phyloP scores from a whole-genome alignment of 2,329 filamentous ascomycete species.

The Alternaria arborescens region DNA sequence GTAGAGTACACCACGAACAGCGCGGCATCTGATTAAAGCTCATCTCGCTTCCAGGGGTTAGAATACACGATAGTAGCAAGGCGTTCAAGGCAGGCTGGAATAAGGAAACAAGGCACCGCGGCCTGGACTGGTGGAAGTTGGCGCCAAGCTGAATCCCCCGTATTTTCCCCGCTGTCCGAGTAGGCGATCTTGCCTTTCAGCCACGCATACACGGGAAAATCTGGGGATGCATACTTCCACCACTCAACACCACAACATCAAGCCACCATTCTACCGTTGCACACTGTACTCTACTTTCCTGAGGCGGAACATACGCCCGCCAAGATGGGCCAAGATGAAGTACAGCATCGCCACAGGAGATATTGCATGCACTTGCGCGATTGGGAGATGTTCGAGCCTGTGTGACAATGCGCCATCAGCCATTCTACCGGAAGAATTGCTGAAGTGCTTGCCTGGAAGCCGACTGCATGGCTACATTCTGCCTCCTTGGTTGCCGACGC shows the following conservation, averaged over 20 bases:
- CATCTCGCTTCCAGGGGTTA: slow-evolving; percentile 1
- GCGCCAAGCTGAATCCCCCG: slow-evolving; percentile 8
- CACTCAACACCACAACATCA: slow-evolving; percentile 21
- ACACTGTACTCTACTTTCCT: slow-evolving; percentile 18
- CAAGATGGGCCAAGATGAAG: slow-evolving; percentile 14
- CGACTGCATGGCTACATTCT: neutral
- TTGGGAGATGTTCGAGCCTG: slow-evolving; percentile 7
- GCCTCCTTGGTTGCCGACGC: neutral
- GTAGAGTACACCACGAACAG: neutral
- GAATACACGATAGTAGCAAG: neutral
- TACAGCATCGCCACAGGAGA: slow-evolving; percentile 10
- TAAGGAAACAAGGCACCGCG: slow-evolving; percentile 1
- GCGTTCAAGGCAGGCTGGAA: neutral
- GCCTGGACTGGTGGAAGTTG: slow-evolving; percentile 12
- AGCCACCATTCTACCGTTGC: slow-evolving; percentile 19
- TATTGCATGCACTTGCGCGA: slow-evolving; percentile 7
- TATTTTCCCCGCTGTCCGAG: slow-evolving; percentile 21
- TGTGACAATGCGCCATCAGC: slow-evolving; percentile 8
- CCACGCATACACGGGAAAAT: slow-evolving; percentile 16
- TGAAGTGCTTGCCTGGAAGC: neutral
- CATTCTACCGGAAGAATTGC: slow-evolving; percentile 26
- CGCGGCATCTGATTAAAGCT: neutral
- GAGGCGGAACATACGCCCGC: slow-evolving; percentile 14
- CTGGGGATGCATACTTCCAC: slow-evolving; percentile 32
- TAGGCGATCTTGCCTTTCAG: slow-evolving; percentile 22